Conservation (phyloP, 2,329 filamentous ascomycete species). For the Apiospora malaysiana region DNA sequence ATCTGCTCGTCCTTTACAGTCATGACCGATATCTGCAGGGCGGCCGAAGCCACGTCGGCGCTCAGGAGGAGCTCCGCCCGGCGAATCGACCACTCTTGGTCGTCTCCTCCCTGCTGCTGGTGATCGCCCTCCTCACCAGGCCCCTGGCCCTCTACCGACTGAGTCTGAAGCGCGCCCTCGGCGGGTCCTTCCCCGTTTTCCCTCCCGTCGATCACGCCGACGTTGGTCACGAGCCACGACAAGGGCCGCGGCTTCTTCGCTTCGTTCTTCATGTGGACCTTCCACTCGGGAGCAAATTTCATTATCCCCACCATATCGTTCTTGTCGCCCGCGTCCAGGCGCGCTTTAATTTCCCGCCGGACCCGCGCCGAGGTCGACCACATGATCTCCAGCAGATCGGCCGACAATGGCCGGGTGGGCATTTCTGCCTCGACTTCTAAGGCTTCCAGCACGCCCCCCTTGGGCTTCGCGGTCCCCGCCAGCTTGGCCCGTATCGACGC, state of each 20-base stretch:
- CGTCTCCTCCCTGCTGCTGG: not conserved
- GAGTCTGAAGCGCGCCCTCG: not conserved
- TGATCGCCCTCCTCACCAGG: not conserved
- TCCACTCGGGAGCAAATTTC: conserved; percentile 36
- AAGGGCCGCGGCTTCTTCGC: conserved; percentile 29
- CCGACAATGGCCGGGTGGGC: not conserved
- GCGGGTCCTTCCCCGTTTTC: not conserved
- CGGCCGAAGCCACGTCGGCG: not conserved
- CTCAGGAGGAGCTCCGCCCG: conserved; percentile 25
- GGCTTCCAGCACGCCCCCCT: no score
- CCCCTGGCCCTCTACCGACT: not conserved
- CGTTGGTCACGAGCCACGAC: conserved; percentile 36
- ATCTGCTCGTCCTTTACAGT: conserved; percentile 21
- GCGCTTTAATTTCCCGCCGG: conserved; percentile 26
- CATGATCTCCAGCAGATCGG: conserved; percentile 26
- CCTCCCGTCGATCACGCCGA: conserved; percentile 35
- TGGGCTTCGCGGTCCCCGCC: not conserved
- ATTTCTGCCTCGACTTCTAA: not conserved
- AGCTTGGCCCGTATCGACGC: conserved; percentile 8
- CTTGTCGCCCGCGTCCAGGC: conserved; percentile 30
- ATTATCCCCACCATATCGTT: conserved; percentile 35
- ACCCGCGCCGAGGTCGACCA: conserved; percentile 31
- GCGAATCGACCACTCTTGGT: conserved; percentile 31
- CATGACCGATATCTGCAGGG: conserved; percentile 8
- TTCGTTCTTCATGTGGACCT: conserved; percentile 22